Evolutionary conservation across 805 yeast species (phyloP).

Genomic region (Huiozyma naganishii): DNA sequence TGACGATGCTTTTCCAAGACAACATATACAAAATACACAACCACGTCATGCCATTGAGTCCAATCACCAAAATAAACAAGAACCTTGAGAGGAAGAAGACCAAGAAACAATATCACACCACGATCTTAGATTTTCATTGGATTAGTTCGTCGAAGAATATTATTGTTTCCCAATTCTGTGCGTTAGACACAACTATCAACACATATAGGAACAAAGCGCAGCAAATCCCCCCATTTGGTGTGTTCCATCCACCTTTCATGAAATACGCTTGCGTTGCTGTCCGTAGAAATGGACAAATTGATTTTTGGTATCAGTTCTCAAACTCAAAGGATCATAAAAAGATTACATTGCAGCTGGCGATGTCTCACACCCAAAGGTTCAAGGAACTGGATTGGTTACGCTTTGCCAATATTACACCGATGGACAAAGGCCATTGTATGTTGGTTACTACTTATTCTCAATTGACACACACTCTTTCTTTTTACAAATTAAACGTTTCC

Average conservation of each 20-base stretch:
- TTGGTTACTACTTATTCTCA: conserved; percentile 22
- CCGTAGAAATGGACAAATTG: conserved; percentile 27
- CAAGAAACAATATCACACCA: conserved; percentile 25
- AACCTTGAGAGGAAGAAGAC: conserved; percentile 31
- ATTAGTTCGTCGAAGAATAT: conserved; percentile 30
- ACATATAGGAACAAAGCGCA: conserved; percentile 25
- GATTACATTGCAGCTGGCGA: conserved; percentile 21
- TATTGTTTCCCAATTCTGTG: conserved; percentile 24
- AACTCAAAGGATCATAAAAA: conserved; percentile 30
- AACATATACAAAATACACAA: conserved; percentile 25
- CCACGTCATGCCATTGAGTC: conserved; percentile 18
- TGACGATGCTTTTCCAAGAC: conserved; percentile 31
- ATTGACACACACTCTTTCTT: conserved; percentile 15
- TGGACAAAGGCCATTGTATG: conserved; percentile 24
- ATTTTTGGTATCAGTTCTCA: conserved; percentile 30
- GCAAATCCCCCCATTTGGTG: conserved; percentile 27
- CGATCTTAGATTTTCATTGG: conserved; percentile 35
- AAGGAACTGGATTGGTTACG: conserved; percentile 26
- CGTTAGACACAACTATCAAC: conserved; percentile 19
- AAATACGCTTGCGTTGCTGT: conserved; percentile 28
- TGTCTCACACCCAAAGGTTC: conserved; percentile 12
- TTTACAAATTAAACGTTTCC: conserved; percentile 22
- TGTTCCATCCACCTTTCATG: conserved; percentile 29
- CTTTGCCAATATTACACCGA: conserved; percentile 25
- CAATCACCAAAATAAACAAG: conserved; percentile 27